Percentiles rank a stretch among this genome's conserved stretches.
phyloP scores from a whole-genome alignment of 257 asterid genomes.

The Solanum lycopersicoides region DNA sequence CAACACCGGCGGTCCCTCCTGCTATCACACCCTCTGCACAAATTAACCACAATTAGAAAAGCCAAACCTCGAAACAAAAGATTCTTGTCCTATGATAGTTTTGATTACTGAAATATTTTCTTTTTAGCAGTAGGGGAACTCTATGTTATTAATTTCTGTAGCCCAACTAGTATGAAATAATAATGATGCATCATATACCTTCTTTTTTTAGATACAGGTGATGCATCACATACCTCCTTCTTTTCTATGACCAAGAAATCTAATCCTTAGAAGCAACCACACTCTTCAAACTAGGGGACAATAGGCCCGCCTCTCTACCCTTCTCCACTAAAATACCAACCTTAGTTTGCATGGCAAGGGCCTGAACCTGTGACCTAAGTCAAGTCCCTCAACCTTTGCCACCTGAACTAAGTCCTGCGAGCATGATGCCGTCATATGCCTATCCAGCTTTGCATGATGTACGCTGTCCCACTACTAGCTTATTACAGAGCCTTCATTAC shows the following conservation, averaged over 20 bases:
- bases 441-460: not conserved
- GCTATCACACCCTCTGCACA: constrained; percentile 91
- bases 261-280: not conserved
- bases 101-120: not conserved
- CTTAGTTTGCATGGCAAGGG: not conserved
- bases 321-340: not conserved
- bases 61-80: not conserved
- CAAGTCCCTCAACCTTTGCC: not conserved
- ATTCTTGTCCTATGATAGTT: not conserved
- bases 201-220: not conserved
- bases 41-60: not conserved
- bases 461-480: not conserved
- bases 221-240: not conserved
- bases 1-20: constrained; percentile 93
- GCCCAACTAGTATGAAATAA: not conserved
- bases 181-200: not conserved
- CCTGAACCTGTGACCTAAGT: not conserved
- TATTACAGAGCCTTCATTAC: not conserved
- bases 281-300: not conserved
- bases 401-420: not conserved
- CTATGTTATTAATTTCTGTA: not conserved
- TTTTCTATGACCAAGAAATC: not conserved
- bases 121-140: not conserved
- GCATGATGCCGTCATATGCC: not conserved
- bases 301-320: not conserved